A percentile compares a stretch with the other conserved stretches of the same genome.
These are phyloP conservation scores for Venustampulla echinocandica DNA, from an alignment of 495 filamentous ascomycete species.

Conservation along the genomic window DNA sequence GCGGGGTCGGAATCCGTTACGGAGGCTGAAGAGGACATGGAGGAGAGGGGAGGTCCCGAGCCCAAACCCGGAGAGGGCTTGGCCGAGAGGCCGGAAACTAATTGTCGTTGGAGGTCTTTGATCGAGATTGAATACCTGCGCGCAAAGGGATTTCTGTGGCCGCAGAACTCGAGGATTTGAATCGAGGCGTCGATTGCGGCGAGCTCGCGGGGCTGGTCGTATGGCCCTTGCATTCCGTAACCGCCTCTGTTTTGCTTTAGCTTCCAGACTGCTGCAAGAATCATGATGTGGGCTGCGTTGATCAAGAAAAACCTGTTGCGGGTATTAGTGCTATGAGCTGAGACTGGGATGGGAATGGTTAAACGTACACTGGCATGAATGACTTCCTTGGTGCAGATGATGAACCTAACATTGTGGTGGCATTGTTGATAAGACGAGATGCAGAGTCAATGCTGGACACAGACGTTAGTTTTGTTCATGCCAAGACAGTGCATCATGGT, in stretches of 20 bases:
- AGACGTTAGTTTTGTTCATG: constrained; percentile 6
- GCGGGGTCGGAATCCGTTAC: neutral
- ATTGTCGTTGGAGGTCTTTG: constrained; percentile 5
- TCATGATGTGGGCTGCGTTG: constrained; percentile 15
- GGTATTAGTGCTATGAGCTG: constrained; percentile 5
- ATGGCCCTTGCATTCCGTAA: neutral
- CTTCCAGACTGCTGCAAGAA: constrained; percentile 12
- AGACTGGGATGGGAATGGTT: neutral
- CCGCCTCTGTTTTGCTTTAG: constrained; percentile 3
- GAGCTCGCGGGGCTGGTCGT: constrained; percentile 7
- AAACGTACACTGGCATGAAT: constrained; percentile 11
- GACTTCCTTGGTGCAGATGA: constrained; percentile 10
- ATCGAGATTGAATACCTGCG: constrained; percentile 9
- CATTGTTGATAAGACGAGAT: constrained; percentile 11
- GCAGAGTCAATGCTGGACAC: constrained; percentile 10
- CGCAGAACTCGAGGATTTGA: constrained; percentile 12
- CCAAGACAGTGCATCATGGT: neutral
- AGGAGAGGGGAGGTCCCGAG: constrained; percentile 2
- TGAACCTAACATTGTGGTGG: constrained; percentile 3
- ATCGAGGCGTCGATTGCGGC: constrained; percentile 11
- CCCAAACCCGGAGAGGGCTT: neutral
- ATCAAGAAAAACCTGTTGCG: constrained; percentile 15
- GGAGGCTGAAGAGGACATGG: neutral
- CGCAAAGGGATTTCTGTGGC: constrained; percentile 13
- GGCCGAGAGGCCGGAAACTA: neutral